phyloP scores from a whole-genome alignment of 345 rosid genomes.

The Populus euphratica region DNA sequence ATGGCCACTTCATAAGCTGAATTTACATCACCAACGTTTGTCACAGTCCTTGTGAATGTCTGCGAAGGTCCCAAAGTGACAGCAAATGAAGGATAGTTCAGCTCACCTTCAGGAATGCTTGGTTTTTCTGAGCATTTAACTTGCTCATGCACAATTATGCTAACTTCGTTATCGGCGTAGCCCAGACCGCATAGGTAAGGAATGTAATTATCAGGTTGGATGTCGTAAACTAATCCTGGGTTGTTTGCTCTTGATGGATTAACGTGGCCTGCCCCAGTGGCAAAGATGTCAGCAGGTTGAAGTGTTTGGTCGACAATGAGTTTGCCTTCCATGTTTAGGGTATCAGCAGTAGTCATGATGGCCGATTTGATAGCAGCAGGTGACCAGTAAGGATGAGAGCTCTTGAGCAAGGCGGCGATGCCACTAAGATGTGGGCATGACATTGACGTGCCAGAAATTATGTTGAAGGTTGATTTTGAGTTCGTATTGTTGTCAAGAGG shows the following conservation, averaged over 20 bases:
- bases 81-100: constrained; percentile 49
- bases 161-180: background rate
- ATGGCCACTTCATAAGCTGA: constrained; percentile 24
- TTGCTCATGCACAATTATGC: background rate
- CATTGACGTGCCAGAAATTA: constrained; percentile 58
- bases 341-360: constrained; percentile 38
- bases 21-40: constrained; percentile 39
- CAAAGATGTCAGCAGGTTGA: constrained; percentile 42
- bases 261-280: constrained; percentile 43
- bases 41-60: constrained; percentile 41
- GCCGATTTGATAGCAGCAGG: constrained; percentile 59
- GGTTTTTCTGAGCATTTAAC: background rate
- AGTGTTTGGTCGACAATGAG: constrained; percentile 2
- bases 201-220: constrained; percentile 16
- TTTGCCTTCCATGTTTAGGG: background rate
- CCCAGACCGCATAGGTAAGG: constrained; percentile 19
- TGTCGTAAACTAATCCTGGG: constrained; percentile 46
- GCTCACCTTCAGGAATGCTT: constrained; percentile 17
- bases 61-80: constrained; percentile 37
- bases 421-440: constrained; percentile 55
- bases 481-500: constrained; percentile 4
- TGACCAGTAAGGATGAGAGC: constrained; percentile 51
- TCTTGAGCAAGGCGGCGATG: constrained; percentile 55
- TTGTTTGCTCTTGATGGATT: constrained; percentile 40
- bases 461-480: constrained; percentile 3